A percentile compares a stretch with the other conserved stretches of the same genome.
phyloP scores from a whole-genome alignment of 306 rosid genomes.

The Hylodesmum podocarpum region DNA sequence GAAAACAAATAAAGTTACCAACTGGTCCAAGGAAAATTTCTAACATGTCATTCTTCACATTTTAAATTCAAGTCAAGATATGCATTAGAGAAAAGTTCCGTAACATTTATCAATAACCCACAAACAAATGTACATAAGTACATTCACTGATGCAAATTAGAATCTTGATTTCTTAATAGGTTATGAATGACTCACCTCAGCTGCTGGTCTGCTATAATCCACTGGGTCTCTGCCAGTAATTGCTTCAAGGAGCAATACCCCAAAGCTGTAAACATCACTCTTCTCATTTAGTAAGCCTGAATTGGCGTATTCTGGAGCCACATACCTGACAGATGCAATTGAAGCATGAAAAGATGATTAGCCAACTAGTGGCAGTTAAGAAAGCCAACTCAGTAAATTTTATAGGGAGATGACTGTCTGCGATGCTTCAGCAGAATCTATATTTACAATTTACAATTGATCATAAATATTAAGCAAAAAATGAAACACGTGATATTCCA shows the following conservation, averaged over 20 bases:
- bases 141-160: not conserved
- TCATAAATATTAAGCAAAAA: not conserved
- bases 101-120: slow-evolving; percentile 3
- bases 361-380: slow-evolving; percentile 10
- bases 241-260: slow-evolving; percentile 78
- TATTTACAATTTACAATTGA: not conserved
- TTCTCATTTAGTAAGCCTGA: slow-evolving; percentile 90
- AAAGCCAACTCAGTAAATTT: not conserved
- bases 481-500: not conserved
- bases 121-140: not conserved
- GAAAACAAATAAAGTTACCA: not conserved
- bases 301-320: slow-evolving; percentile 96
- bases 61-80: slow-evolving; percentile 18
- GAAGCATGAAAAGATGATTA: slow-evolving; percentile 25
- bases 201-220: slow-evolving; percentile 71
- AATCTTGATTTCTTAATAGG: slow-evolving; percentile 1
- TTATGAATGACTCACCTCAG: slow-evolving; percentile 57
- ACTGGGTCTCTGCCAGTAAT: slow-evolving; percentile 95
- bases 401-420: not conserved
- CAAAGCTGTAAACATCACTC: slow-evolving; percentile 88
- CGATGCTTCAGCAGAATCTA: not conserved
- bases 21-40: slow-evolving; percentile 12
- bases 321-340: slow-evolving; percentile 59
- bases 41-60: not conserved
- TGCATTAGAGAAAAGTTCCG: not conserved